These are phyloP conservation scores for Amoebophrya sp. DNA, from an alignment of 169 alveolate genomes.

Conservation along the genomic window DNA sequence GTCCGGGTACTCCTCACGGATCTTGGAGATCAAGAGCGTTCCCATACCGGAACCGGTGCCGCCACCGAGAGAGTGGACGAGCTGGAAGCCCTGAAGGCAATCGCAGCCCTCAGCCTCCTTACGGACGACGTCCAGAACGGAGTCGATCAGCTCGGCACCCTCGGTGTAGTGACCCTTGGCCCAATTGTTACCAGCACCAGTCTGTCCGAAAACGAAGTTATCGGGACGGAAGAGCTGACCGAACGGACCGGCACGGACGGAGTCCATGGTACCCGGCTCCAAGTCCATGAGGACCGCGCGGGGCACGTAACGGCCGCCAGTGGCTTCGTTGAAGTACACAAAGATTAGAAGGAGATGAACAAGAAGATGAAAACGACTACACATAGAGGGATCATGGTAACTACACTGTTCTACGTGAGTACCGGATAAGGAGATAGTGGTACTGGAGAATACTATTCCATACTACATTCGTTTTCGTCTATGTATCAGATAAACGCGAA, in stretches of 20 bases:
- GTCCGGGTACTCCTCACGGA: constrained; percentile 97
- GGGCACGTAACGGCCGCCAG: constrained; percentile 96
- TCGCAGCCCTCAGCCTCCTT: constrained; percentile 98
- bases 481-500: no score
- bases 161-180: constrained; percentile 99
- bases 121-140: constrained; percentile 96
- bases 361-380: no score
- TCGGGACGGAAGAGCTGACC: constrained; percentile 97
- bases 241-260: constrained; percentile 85
- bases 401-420: no score
- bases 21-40: constrained; percentile 89
- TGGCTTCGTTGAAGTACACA: constrained; percentile 94
- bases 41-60: constrained; percentile 99
- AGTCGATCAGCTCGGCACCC: constrained; percentile 97
- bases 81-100: constrained; percentile 59
- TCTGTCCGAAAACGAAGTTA: constrained; percentile 96
- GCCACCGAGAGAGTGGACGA: constrained; percentile 96
- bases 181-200: constrained; percentile 99
- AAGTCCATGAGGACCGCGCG: constrained; percentile 95
- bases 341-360: no score
- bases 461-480: no score
- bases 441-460: no score
- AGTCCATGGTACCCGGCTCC: constrained; percentile 98
- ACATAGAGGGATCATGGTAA: no score
- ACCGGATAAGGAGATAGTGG: no score